Evolutionary conservation across 1,139 yeast genomes (phyloP).

Genomic region (Chernovozyma sophiae-reginae): DNA sequence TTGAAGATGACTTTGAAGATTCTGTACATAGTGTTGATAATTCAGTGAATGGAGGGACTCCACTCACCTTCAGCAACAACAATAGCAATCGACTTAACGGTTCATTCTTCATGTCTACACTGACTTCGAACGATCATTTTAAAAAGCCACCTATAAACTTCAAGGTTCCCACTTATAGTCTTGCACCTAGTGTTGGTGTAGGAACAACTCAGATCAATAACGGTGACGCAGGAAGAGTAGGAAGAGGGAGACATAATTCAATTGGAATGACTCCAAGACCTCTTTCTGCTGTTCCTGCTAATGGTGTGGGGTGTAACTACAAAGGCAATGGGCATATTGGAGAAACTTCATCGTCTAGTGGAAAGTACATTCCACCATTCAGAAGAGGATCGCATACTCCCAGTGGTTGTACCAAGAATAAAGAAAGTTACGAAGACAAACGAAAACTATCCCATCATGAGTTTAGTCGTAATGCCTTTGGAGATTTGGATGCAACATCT

Average conservation of each 20-base stretch:
- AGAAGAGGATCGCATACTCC: conserved; percentile 44
- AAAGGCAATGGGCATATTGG: background rate
- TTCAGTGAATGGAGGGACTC: background rate
- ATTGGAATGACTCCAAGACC: conserved; percentile 1
- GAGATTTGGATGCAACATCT: conserved; percentile 22
- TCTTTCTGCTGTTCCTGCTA: background rate
- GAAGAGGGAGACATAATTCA: conserved; percentile 4
- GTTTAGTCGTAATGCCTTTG: conserved; percentile 21
- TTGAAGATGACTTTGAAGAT: conserved; percentile 39
- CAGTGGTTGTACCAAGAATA: conserved; percentile 7
- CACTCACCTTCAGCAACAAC: background rate
- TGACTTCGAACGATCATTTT: conserved; percentile 25
- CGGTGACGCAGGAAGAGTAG: background rate
- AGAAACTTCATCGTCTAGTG: conserved; percentile 23
- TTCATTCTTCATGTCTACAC: conserved; percentile 1
- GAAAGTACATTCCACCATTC: conserved; percentile 71
- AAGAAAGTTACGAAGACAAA: conserved; percentile 21
- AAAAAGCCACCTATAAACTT: conserved; percentile 13
- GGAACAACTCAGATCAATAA: background rate
- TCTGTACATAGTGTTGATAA: background rate
- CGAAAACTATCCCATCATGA: conserved; percentile 17
- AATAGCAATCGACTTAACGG: background rate
- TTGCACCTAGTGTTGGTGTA: conserved; percentile 1
- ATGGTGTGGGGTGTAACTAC: background rate
- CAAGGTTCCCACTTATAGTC: conserved; percentile 6